Conservation (phyloP, 768 basidiomycete genomes). For the Termitomyces eurrhizus region DNA sequence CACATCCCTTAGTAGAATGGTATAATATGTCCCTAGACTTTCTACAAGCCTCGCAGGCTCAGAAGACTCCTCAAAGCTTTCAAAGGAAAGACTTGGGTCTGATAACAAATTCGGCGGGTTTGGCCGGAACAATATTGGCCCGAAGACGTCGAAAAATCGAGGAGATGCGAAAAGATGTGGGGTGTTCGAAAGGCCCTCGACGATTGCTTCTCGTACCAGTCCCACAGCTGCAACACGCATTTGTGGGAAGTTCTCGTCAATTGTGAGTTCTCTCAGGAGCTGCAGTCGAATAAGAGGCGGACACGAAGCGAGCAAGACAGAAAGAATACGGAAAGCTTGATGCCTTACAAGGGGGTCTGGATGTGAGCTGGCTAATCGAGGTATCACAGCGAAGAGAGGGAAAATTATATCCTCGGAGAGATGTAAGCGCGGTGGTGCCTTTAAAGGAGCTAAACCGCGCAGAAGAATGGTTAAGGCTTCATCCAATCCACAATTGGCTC, state of each 20-base stretch:
- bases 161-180: conserved; percentile 51
- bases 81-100: conserved; percentile 25
- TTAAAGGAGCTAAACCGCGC: conserved; percentile 24
- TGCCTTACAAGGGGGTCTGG: conserved; percentile 56
- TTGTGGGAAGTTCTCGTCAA: conserved; percentile 50
- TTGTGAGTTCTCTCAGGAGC: conserved; percentile 50
- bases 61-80: conserved; percentile 47
- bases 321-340: conserved; percentile 56
- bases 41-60: conserved; percentile 65
- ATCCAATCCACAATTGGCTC: conserved; percentile 51
- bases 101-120: conserved; percentile 51
- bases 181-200: conserved; percentile 41
- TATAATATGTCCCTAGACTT: conserved; percentile 64
- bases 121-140: conserved; percentile 54
- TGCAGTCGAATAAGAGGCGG: conserved; percentile 48
- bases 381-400: conserved; percentile 47
- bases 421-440: conserved; percentile 13
- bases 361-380: conserved; percentile 57
- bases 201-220: conserved; percentile 61
- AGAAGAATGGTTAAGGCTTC: conserved; percentile 59
- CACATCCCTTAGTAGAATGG: conserved; percentile 55
- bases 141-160: conserved; percentile 53
- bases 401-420: conserved; percentile 42
- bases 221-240: conserved; percentile 69
- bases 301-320: conserved; percentile 44